Conservation (phyloP, 2,329 filamentous ascomycete species). For the Nakataea oryzae region DNA sequence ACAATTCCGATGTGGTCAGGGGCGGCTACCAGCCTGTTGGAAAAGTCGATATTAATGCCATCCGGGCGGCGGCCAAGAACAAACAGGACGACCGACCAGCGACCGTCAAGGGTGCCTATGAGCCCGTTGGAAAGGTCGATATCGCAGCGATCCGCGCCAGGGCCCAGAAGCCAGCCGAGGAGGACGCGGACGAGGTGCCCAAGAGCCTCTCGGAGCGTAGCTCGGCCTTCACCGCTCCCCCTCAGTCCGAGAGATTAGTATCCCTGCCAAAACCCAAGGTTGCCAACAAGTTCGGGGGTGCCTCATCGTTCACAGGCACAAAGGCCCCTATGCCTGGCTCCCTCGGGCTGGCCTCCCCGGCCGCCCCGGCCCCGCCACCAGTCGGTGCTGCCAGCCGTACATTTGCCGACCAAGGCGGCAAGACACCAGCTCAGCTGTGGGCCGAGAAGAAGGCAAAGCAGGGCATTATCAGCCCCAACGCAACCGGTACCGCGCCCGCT, state of each 20-base stretch:
- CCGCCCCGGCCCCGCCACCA: constrained; percentile 47
- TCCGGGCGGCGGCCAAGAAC: constrained; percentile 64
- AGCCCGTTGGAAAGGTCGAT: constrained; percentile 92
- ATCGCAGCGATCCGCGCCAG: constrained; percentile 86
- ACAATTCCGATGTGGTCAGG: constrained; percentile 57
- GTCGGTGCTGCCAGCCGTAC: constrained; percentile 79
- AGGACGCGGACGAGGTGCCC: constrained; percentile 31
- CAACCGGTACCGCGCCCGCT: constrained; percentile 32
- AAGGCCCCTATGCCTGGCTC: constrained; percentile 74
- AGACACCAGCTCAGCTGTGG: constrained; percentile 95
- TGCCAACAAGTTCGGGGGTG: constrained; percentile 72
- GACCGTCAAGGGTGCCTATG: constrained; percentile 83
- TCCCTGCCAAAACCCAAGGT: constrained; percentile 91
- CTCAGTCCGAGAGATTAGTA: constrained; percentile 68
- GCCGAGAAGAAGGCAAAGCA: constrained; percentile 91
- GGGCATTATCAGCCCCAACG: constrained; percentile 29
- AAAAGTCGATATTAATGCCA: constrained; percentile 93
- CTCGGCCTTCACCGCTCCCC: constrained; percentile 52
- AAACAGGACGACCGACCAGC: constrained; percentile 69
- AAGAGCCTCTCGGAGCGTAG: constrained; percentile 67
- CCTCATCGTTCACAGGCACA: constrained; percentile 65
- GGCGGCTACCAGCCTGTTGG: constrained; percentile 90
- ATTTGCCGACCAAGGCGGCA: constrained; percentile 89
- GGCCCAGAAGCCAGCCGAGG: constrained; percentile 53
- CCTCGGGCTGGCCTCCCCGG: constrained; percentile 52